Base-by-base conservation (phyloP, 192 early-diverging fungal species). In the Linnemannia elongata region DNA sequence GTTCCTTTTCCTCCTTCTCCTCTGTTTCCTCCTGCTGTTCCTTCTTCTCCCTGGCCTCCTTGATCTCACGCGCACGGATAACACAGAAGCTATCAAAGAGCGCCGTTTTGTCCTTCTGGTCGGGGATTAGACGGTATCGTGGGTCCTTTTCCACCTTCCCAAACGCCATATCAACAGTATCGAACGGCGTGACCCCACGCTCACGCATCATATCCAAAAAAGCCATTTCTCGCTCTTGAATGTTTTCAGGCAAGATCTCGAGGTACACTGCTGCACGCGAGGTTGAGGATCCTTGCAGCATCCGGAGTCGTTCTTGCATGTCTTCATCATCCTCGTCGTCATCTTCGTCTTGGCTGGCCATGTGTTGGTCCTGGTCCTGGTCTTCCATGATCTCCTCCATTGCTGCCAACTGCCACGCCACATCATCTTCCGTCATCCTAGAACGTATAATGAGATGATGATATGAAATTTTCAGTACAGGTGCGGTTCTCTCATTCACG, bases 41-140 rank as follows among this genome's bases (percentile, higher is more conserved):
- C 47, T 89, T 87, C 36, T 82, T 90, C 45, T 76, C 81, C 66
- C 85, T 90, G 73, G 92, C 88, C 49, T 90, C 86, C 75, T 88
- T 90, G 44, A 94, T 88, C 77, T 95, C 91, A 7, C 80, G 87
- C 39, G 89, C 92, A 42, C 92, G 87, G 49, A 90, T 87, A n/a
- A 90, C 89, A 88, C 96, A 97, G 76, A 90, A 97, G 68, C 95
- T 88, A 27, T 97, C 95, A 80, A 95, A 97, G 17, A 93, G 75
- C 45, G 84, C 87, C 79, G 94, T 93, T 8, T 92, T 88, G 35
- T 93, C 91, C 81, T 94, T 95, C 22, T 78, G 76, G 33, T 63
- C 57, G 13, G 82, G 81, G 8, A 89, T 85, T 41, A 86, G 27
- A 80, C 79, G 74, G 70, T 81, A 69, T 6, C 96, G 82, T 27